Evolutionary conservation across 1,139 yeast species (phyloP).

Genomic region (Candida sojae): DNA sequence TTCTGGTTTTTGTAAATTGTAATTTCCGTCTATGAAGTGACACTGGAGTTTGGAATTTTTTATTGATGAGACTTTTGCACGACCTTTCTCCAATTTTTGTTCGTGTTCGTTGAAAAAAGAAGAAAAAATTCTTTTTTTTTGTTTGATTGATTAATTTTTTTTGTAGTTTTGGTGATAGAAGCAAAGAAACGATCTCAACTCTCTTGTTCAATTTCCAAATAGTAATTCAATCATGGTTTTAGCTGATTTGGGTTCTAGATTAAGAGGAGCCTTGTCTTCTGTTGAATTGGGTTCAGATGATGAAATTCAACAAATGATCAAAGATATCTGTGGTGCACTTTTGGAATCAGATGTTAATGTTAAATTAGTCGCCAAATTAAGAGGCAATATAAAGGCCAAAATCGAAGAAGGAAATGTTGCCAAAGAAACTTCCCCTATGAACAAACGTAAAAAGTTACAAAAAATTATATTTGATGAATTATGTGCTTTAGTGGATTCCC

Average conservation of each 20-base stretch:
- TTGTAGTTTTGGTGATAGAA: neutral
- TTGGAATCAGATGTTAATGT: constrained; percentile 92
- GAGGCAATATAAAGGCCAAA: constrained; percentile 69
- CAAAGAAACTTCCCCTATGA: constrained; percentile 50
- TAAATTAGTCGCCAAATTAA: constrained; percentile 71
- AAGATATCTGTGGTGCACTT: constrained; percentile 87
- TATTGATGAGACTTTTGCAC: neutral
- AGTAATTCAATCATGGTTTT: constrained; percentile 65
- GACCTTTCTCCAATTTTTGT: constrained; percentile 1
- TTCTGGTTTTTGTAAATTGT: neutral
- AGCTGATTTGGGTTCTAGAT: constrained; percentile 89
- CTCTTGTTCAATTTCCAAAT: no score
- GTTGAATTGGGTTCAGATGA: constrained; percentile 48
- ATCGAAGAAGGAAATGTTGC: constrained; percentile 50
- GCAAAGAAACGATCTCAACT: neutral
- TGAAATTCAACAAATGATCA: constrained; percentile 59
- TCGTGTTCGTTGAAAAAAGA: neutral
- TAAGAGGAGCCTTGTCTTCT: constrained; percentile 71
- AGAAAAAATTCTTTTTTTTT: no score
- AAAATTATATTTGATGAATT: constrained; percentile 93
- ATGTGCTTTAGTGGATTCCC: constrained; percentile 75
- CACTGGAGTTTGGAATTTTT: neutral
- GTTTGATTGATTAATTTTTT: constrained; percentile 1
- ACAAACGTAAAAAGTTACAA: constrained; percentile 79
- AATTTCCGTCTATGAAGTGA: neutral